A percentile compares a stretch with the other conserved stretches of the same genome.
Evolutionary conservation across 805 yeast species (phyloP).

Genomic region (Starmerella potacharoeniae): DNA sequence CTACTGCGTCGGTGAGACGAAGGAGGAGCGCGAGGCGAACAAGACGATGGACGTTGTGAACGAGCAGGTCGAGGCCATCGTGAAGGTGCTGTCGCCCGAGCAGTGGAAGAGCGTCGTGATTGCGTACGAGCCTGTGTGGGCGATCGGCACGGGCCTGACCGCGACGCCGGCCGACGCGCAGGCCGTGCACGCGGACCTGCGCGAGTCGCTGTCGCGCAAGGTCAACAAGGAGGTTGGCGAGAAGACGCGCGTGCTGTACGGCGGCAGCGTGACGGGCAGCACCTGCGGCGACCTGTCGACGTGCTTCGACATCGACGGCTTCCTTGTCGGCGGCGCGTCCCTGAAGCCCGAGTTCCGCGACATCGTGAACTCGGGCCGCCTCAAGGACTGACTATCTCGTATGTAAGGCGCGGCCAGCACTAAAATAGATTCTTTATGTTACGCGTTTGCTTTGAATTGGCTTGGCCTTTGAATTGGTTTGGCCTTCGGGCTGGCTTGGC

Average conservation of each 20-base stretch:
- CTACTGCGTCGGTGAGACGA: conserved; percentile 94
- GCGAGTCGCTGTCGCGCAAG: conserved; percentile 66
- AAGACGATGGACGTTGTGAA: conserved; percentile 75
- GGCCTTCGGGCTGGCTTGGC: too few species aligned
- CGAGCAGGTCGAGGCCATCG: conserved; percentile 82
- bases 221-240: conserved; percentile 72
- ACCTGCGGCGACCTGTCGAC: conserved; percentile 84
- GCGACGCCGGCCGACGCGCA: conserved; percentile 98
- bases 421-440: too few species aligned
- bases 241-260: conserved; percentile 81
- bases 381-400: not conserved
- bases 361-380: conserved; percentile 54
- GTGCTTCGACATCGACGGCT: conserved; percentile 91
- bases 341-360: conserved; percentile 96
- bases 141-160: conserved; percentile 98
- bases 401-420: not conserved
- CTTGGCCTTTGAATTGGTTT: too few species aligned
- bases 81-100: conserved; percentile 47
- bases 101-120: conserved; percentile 91
- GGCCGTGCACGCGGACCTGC: conserved; percentile 80
- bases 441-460: too few species aligned
- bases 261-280: conserved; percentile 96
- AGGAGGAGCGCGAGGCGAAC: conserved; percentile 87
- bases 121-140: conserved; percentile 99
- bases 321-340: conserved; percentile 99